Evolutionary conservation across 495 filamentous ascomycete genomes (phyloP), one percentile per base, ranked within the genome.

Genomic region (Aspergillus mulundensis): DNA sequence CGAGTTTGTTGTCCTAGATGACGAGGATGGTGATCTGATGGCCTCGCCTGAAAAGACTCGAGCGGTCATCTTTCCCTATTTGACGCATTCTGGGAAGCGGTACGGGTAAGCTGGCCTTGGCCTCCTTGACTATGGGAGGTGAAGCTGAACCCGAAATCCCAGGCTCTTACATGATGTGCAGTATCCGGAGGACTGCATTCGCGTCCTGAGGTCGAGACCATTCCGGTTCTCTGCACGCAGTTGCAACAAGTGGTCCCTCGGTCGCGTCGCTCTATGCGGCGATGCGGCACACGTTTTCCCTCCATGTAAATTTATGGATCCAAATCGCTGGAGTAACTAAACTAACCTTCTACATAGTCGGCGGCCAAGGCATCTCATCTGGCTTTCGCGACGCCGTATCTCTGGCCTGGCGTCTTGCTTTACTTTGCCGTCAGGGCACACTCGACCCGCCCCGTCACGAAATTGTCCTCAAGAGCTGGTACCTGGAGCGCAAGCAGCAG

Each of bases 241-340:
- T 28, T 79, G 78, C 57, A 82, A 82, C 45, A 70, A 66, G 41
- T 83, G 79, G 79, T 71, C 71, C n/a, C 60, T 67, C 24, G 66
- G 63, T 16, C 66, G 76, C 3, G 74, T 72, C 0, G 68, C 78
- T 46, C 63, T 83, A 7, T 76, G 75, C 40, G 79, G 79, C 11
- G 79, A 83, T 59, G 71, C 80, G 2, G 79, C 79, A 5, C 75
- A 83, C 50, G 80, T 82, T 1, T 83, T 83, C 50, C 80, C 80
- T 24, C 77, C 80, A 7, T 83, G 71, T 74, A 62, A 45, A 61
- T 57, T 8, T 24, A 1, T 25, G 1, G 2, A 1, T 15, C 7
- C 11, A 11, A 20, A 1, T n/a, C n/a, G 7, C 20, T 12, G 7
- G n/a, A 25, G 16, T 30, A 2, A 0, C 25, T 24, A 0, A 10